These are phyloP conservation scores for Hypoxylon sp. DNA, from an alignment of 2,329 filamentous ascomycete genomes.

Conservation along the genomic window DNA sequence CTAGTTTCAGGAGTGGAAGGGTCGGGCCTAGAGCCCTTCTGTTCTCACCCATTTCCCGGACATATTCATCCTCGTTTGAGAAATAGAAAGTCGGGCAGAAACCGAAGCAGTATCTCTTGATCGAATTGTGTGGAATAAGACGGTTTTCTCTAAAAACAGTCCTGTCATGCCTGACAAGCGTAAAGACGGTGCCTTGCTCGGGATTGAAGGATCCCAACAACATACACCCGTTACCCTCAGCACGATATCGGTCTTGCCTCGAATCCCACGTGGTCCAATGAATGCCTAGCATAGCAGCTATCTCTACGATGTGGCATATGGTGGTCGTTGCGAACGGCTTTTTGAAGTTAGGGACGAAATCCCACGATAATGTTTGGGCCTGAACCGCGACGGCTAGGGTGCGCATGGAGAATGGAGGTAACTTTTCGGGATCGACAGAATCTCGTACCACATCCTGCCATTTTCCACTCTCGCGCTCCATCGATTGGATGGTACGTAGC, in stretches of 20 bases:
- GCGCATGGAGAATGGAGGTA: conserved; percentile 14
- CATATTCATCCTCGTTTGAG: conserved; percentile 32
- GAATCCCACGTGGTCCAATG: conserved; percentile 73
- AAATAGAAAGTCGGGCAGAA: conserved; percentile 69
- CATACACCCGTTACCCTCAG: conserved; percentile 69
- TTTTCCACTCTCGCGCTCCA: conserved; percentile 51
- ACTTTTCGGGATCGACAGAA: conserved; percentile 9
- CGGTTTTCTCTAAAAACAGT: conserved; percentile 65
- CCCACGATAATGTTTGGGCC: conserved; percentile 45
- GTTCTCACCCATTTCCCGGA: conserved; percentile 7
- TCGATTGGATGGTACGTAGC: conserved; percentile 52
- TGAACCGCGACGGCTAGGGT: conserved; percentile 47
- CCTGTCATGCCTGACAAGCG: conserved; percentile 66
- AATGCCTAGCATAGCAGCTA: conserved; percentile 68
- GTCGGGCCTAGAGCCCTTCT: conserved; percentile 53
- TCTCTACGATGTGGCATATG: conserved; percentile 70
- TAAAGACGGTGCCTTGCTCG: conserved; percentile 69
- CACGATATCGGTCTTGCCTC: conserved; percentile 65
- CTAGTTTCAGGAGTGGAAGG: conserved; percentile 61
- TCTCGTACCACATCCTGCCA: conserved; percentile 48
- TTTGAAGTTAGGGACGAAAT: conserved; percentile 49
- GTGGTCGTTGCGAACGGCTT: conserved; percentile 63
- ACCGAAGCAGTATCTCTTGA: conserved; percentile 71
- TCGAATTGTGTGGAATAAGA: conserved; percentile 66
- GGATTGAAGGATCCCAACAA: conserved; percentile 62